Conservation (phyloP, 805 yeast genomes). For the Maudiozyma bulderi region DNA sequence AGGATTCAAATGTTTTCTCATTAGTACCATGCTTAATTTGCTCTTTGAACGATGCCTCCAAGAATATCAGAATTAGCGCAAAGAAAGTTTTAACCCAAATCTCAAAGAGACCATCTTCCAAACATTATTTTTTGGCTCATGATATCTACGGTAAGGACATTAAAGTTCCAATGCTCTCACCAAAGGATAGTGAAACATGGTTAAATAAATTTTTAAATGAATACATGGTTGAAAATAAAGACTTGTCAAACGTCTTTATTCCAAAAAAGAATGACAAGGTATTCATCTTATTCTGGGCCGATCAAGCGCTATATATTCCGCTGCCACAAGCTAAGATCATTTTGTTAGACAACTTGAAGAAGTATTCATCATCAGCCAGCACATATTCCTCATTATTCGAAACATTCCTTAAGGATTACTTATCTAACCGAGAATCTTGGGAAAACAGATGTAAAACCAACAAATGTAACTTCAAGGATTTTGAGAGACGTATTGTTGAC, state of each 20-base stretch:
- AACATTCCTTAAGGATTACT: slow-evolving; percentile 37
- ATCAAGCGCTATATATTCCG: slow-evolving; percentile 48
- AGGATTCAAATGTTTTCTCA: slow-evolving; percentile 38
- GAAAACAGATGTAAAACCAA: slow-evolving; percentile 35
- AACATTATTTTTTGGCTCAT: slow-evolving; percentile 41
- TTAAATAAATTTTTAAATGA: slow-evolving; percentile 35
- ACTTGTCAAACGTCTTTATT: slow-evolving; percentile 35
- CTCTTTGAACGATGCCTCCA: slow-evolving; percentile 43
- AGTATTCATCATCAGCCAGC: slow-evolving; percentile 18
- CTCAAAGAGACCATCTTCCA: slow-evolving; percentile 29
- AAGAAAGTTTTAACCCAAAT: slow-evolving; percentile 32
- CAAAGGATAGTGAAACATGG: slow-evolving; percentile 51
- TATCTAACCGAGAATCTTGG: slow-evolving; percentile 39
- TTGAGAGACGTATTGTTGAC: slow-evolving; percentile 51
- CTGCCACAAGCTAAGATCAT: slow-evolving; percentile 48
- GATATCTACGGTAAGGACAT: slow-evolving; percentile 47
- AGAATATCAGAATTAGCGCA: slow-evolving; percentile 40
- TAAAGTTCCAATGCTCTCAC: slow-evolving; percentile 45
- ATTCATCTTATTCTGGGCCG: slow-evolving; percentile 53
- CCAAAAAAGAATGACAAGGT: slow-evolving; percentile 50
- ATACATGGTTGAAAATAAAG: slow-evolving; percentile 41
- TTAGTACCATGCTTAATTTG: slow-evolving; percentile 50
- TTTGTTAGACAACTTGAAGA: slow-evolving; percentile 38
- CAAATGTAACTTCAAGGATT: slow-evolving; percentile 40
- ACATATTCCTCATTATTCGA: slow-evolving; percentile 41